Evolutionary conservation across 164 flowering plant species (phyloP).

Genomic region (Dillenia turbinata): DNA sequence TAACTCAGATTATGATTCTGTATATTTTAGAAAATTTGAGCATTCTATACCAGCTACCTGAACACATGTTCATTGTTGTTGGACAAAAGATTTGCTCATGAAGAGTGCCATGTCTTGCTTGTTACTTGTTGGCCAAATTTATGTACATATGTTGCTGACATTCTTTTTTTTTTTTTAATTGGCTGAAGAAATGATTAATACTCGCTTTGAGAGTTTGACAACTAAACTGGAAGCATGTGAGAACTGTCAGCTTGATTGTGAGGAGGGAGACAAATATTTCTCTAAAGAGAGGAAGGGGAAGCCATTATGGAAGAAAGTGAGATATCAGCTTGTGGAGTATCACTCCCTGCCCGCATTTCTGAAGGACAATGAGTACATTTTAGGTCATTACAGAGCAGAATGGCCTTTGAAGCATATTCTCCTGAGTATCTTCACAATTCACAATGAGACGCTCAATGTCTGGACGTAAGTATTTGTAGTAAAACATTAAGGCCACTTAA

Average conservation of each 20-base stretch:
- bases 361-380: slow-evolving; percentile 89
- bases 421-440: slow-evolving; percentile 84
- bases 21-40: no score
- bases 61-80: no score
- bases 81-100: no score
- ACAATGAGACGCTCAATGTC: slow-evolving; percentile 93
- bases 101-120: no score
- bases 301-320: slow-evolving; percentile 88
- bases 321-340: slow-evolving; percentile 94
- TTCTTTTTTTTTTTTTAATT: neutral
- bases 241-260: slow-evolving; percentile 7
- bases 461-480: slow-evolving; percentile 76
- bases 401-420: slow-evolving; percentile 89
- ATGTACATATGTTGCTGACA: no score
- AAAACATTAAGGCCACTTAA: no score
- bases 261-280: slow-evolving; percentile 2
- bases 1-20: no score
- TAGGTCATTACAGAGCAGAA: slow-evolving; percentile 82
- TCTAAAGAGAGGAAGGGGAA: slow-evolving; percentile 68
- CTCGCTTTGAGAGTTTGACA: slow-evolving; percentile 8
- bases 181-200: slow-evolving; percentile 20
- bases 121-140: no score
- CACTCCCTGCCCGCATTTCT: slow-evolving; percentile 82
- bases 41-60: no score
- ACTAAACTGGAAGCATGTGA: slow-evolving; percentile 23